Conservation (phyloP, 148 eudicot species). For the Fallopia convolvulus region DNA sequence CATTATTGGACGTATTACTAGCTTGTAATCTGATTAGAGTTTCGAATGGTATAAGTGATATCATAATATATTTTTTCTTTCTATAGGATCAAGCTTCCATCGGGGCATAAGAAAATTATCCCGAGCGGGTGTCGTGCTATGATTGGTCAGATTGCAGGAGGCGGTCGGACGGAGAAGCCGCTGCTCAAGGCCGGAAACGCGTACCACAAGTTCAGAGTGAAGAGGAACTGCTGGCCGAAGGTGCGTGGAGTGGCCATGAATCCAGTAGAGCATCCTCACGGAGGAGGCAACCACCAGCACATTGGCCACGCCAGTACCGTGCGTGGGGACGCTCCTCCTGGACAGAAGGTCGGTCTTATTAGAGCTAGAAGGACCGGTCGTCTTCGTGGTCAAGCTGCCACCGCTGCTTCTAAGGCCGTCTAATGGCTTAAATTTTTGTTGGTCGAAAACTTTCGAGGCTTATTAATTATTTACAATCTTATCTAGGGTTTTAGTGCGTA, state of each 20-base stretch:
- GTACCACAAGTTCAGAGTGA: constrained; percentile 26
- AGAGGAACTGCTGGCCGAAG: constrained; percentile 37
- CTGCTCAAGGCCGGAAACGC: constrained; percentile 27
- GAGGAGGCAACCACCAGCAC: constrained; percentile 13
- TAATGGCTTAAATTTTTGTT: not conserved
- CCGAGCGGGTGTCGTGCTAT: constrained; percentile 26
- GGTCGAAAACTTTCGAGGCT: not conserved
- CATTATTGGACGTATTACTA: too few relatives aligned
- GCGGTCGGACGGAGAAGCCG: constrained; percentile 26
- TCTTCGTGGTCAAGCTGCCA: constrained; percentile 12
- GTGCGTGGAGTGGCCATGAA: constrained; percentile 34
- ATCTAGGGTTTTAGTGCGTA: too few relatives aligned
- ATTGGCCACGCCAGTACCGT: constrained; percentile 9
- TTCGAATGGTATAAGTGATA: too few relatives aligned
- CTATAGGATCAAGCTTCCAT: constrained; percentile 22
- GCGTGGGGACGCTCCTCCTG: constrained; percentile 1
- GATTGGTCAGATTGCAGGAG: constrained; percentile 29
- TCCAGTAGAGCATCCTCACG: constrained; percentile 13
- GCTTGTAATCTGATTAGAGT: too few relatives aligned
- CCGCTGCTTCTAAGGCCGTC: constrained; percentile 8
- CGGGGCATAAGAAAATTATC: constrained; percentile 23
- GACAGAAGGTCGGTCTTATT: constrained; percentile 8
- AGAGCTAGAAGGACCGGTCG: constrained; percentile 7
- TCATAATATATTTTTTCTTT: too few relatives aligned
- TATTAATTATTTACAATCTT: not conserved